Evolutionary conservation across 2,329 filamentous ascomycete genomes (phyloP), one percentile per base, ranked within the genome.

Genomic region (Cladophialophora exuberans): DNA sequence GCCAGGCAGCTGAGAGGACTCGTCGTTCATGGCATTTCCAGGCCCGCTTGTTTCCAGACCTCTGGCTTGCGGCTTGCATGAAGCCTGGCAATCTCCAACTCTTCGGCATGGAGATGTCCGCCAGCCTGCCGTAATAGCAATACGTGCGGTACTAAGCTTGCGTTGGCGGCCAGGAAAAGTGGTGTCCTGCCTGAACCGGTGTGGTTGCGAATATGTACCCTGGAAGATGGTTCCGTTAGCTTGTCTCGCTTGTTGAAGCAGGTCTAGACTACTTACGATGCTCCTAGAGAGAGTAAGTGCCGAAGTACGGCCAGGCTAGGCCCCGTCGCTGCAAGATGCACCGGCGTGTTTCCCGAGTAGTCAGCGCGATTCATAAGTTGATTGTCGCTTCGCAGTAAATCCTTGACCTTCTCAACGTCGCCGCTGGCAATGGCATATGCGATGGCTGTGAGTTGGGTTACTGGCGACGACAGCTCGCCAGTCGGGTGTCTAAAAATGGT

Each of bases 351-450:
- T 42, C 89, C 89, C 17, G 87, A 88, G 68, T 93, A 93, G 72
- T 94, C 89, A 25, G 83, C 82, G 60, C 86, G 85, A 66, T 89
- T 89, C 39, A 94, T 78, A 17, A 94, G 77, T 72, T 81, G 83
- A 54, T 81, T 75, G 59, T 85, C 81, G 65, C 89, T 86, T 31
- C 83, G 80, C 54, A 93, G 79, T 42, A 93, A 81, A 56, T 88
- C 82, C 62, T 77, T 76, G 17, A 90, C 86, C 17, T 82, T 79
- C 39, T 77, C 74, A 44, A 89, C 70, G 67, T 93, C 84, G 22
- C 87, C 87, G 55, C 85, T 83, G 57, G 84, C 83, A 64, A 95
- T 89, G 35, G 89, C 88, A 69, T 94, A 94, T 13, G 88, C 89
- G 7, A 95, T 81, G 1, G 86, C 84, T 1, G 88, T 86, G 65